Evolutionary conservation across 2,329 filamentous ascomycete species (phyloP).

Genomic region (Beauveria australis): DNA sequence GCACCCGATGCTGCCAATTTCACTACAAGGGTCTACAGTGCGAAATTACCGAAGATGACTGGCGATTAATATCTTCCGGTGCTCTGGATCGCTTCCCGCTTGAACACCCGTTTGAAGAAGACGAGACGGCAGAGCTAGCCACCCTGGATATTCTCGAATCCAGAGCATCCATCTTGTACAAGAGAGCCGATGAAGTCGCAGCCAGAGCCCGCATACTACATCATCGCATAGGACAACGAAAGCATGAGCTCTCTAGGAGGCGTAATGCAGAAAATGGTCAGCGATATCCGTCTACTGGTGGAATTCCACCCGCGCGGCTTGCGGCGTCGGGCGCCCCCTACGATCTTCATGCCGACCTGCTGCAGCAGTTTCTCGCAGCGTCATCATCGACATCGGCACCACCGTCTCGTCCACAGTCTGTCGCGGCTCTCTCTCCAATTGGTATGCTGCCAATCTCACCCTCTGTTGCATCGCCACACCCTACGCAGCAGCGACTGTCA

Average conservation of each 20-base stretch:
- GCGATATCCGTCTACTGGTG: slow-evolving; percentile 24
- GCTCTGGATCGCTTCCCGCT: slow-evolving; percentile 73
- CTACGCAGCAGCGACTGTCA: slow-evolving; percentile 10
- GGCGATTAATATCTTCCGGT: slow-evolving; percentile 72
- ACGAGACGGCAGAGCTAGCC: slow-evolving; percentile 76
- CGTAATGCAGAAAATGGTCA: slow-evolving; percentile 24
- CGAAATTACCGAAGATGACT: slow-evolving; percentile 83
- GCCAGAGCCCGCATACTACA: slow-evolving; percentile 64
- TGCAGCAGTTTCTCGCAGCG: slow-evolving; percentile 41
- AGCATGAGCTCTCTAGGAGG: slow-evolving; percentile 22
- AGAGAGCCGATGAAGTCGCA: slow-evolving; percentile 67
- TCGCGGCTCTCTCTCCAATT: slow-evolving; percentile 18
- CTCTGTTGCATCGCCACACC: slow-evolving; percentile 17
- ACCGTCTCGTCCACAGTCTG: slow-evolving; percentile 21
- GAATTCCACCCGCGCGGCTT: slow-evolving; percentile 13
- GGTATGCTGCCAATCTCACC: slow-evolving; percentile 21
- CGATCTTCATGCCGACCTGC: slow-evolving; percentile 45
- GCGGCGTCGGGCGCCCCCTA: slow-evolving; percentile 27
- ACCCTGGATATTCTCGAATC: slow-evolving; percentile 78
- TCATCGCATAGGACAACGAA: slow-evolving; percentile 51
- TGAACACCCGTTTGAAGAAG: slow-evolving; percentile 72
- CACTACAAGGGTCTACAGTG: slow-evolving; percentile 72
- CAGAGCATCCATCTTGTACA: slow-evolving; percentile 67
- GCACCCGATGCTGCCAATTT: slow-evolving; percentile 69
- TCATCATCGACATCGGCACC: slow-evolving; percentile 12